Conservation (phyloP, 768 basidiomycete species). For the Pleurotus platypus region DNA sequence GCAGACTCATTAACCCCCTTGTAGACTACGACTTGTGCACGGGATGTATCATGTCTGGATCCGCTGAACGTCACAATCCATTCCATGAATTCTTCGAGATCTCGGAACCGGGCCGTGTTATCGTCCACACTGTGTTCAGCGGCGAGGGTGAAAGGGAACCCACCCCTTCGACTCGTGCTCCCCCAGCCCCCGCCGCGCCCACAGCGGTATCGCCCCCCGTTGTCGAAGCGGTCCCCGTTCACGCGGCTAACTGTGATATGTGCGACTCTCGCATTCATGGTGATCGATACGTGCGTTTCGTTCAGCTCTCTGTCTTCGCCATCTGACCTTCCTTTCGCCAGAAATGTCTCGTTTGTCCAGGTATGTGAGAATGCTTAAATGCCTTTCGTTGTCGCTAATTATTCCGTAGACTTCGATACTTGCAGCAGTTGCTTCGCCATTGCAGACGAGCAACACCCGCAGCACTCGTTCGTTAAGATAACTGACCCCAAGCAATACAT, state of each 20-base stretch:
- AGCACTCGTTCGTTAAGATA: conserved; percentile 70
- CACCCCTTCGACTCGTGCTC: conserved; percentile 2
- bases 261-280: conserved; percentile 73
- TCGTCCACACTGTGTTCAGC: conserved; percentile 58
- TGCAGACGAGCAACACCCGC: conserved; percentile 69
- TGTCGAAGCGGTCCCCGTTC: conserved; percentile 29
- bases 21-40: conserved; percentile 75
- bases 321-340: conserved; percentile 18
- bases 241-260: conserved; percentile 71
- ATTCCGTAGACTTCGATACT: conserved; percentile 61
- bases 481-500: conserved; percentile 50
- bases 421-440: conserved; percentile 74
- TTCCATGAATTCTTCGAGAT: conserved; percentile 74
- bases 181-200: conserved; percentile 10
- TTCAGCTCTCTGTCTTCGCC: conserved; percentile 6
- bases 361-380: not conserved
- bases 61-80: conserved; percentile 50
- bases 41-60: conserved; percentile 45
- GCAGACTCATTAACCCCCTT: not conserved
- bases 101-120: conserved; percentile 57
- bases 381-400: not conserved
- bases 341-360: conserved; percentile 80
- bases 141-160: conserved; percentile 31
- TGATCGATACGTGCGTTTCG: conserved; percentile 60
- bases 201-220: conserved; percentile 6